Percentiles rank a stretch among this genome's conserved stretches.
Evolutionary conservation across 176 grass and related monocot species (phyloP).

Genomic region (Urochloa ruziziensis): DNA sequence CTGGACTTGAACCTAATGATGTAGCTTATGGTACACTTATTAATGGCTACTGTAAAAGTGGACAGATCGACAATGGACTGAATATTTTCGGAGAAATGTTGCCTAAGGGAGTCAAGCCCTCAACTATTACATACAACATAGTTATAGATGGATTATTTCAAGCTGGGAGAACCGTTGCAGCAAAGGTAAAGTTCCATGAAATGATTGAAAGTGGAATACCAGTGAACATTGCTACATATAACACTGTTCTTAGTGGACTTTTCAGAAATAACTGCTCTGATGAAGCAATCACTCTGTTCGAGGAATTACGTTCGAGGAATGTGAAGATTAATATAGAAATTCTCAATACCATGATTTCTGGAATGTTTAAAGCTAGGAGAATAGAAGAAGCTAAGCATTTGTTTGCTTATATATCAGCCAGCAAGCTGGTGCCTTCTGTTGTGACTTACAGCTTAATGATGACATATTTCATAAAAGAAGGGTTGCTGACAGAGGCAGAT

Average conservation of each 20-base stretch:
- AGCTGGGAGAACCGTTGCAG: background rate
- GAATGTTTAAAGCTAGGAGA: too few relatives aligned
- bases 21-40: background rate
- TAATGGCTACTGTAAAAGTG: background rate
- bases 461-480: too few relatives aligned
- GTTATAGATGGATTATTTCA: background rate
- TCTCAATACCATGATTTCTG: too few relatives aligned
- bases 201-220: background rate
- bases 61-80: background rate
- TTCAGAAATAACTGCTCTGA: background rate
- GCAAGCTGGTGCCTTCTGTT: too few relatives aligned
- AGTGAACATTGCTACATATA: background rate
- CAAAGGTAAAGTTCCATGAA: background rate
- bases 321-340: background rate
- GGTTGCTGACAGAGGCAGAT: background rate
- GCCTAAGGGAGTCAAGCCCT: background rate
- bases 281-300: background rate
- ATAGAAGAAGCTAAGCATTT: too few relatives aligned
- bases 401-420: too few relatives aligned
- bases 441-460: too few relatives aligned
- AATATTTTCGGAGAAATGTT: background rate
- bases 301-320: background rate
- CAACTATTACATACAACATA: background rate
- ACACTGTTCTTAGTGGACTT: background rate
- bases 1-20: background rate